Base-by-base conservation (phyloP, 2,329 filamentous ascomycete genomes). In the Zopfia rhizophila region DNA sequence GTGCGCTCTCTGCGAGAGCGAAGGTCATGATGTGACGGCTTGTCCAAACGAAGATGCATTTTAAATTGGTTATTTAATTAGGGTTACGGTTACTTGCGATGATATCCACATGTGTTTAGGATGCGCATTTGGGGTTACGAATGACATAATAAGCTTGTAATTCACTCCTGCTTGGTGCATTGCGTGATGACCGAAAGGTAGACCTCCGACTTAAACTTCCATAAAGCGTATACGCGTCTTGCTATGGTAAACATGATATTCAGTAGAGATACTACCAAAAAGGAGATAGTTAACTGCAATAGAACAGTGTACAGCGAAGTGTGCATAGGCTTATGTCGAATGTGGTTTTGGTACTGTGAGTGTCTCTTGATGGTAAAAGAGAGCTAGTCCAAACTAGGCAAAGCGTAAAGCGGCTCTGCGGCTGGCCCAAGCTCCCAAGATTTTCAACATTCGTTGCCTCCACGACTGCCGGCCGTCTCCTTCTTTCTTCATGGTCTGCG, bases 1-100 rank as follows among this genome's bases (percentile, higher is more conserved):
- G 94, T 99, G 94, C 73, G 94, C 94, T 12, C 79, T 97, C 31
- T 99, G 94, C 69, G 94, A 99, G 78, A 85, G 90, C 52, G 94
- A 99, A 65, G 94, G 94, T 11, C 94, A 99, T 69, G 90, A 97
- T 72, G 97, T 93, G 65, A 92, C 96, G 51, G 91, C 95, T 72
- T 96, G 92, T 73, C 91, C 92, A 10, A 89, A 96, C 72, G 92
- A 96, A 74, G 91, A 95, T 71, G 85, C 85, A 21, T 89, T 72
- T 38, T 72, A 63, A 38, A 32, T 38, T 38, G 36, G 27, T 49
- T 40, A 45, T 35, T 16, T 24, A 35, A 23, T 30, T 27, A 27
- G 24, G n/a, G 24, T 27, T 8, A n/a, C n/a, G n/a, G n/a, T n/a
- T n/a, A n/a, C n/a, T n/a, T n/a, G n/a, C n/a, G 19, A 33, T 35